phyloP scores from a whole-genome alignment of 371 early-diverging fungal genomes.

The Enterocytospora artemiae region DNA sequence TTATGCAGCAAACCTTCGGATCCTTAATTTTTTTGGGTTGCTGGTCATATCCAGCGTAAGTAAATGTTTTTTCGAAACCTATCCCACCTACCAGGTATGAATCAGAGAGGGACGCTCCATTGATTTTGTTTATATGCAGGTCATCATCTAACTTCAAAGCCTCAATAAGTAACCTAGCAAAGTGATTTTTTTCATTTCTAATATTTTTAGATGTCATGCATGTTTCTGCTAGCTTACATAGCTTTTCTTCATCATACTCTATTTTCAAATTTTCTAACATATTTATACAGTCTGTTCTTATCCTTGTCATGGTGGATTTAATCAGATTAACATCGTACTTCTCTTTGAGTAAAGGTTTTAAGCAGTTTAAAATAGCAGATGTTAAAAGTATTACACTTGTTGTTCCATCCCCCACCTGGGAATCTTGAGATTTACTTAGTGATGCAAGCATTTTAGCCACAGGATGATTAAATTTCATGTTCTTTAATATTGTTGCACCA shows the following conservation, averaged over 20 bases:
- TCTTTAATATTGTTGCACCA: constrained; percentile 96
- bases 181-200: constrained; percentile 85
- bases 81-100: constrained; percentile 88
- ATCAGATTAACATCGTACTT: constrained; percentile 82
- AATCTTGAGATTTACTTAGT: constrained; percentile 94
- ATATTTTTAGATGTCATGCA: constrained; percentile 95
- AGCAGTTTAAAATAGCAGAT: constrained; percentile 81
- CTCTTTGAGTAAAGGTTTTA: constrained; percentile 82
- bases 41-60: constrained; percentile 99
- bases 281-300: constrained; percentile 61
- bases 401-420: constrained; percentile 98
- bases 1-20: constrained; percentile 82
- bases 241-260: constrained; percentile 62
- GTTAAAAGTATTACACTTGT: constrained; percentile 94
- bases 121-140: constrained; percentile 63
- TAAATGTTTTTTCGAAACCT: constrained; percentile 98
- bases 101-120: constrained; percentile 92
- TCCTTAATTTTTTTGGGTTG: constrained; percentile 88
- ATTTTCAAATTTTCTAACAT: constrained; percentile 26
- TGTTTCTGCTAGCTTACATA: constrained; percentile 87
- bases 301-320: constrained; percentile 77
- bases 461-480: constrained; percentile 93
- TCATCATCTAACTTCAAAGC: constrained; percentile 74
- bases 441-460: constrained; percentile 90
- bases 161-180: constrained; percentile 94